These are phyloP conservation scores for Volvox reticuliferus DNA, from an alignment of 139 green algal genomes.

Conservation along the genomic window DNA sequence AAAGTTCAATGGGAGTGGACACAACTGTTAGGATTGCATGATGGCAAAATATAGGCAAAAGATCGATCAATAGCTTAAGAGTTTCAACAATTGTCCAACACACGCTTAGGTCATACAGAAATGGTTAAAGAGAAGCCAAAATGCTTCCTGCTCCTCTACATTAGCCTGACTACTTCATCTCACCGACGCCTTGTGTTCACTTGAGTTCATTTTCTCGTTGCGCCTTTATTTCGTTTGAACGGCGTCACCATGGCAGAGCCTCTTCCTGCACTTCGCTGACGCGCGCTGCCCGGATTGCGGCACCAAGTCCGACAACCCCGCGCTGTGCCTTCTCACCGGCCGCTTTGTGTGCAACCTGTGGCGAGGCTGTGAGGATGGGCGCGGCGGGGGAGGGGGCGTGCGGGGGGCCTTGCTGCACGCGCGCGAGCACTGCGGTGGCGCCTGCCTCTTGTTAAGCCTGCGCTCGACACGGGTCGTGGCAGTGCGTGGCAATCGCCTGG, in stretches of 20 bases:
- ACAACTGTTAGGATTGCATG: too few species aligned
- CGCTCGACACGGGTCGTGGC: conserved; percentile 48
- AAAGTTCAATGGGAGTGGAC: neutral
- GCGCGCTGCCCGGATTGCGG: conserved; percentile 40
- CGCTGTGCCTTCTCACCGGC: conserved; percentile 56
- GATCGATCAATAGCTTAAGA: too few species aligned
- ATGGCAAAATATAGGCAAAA: too few species aligned
- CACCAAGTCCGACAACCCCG: conserved; percentile 15
- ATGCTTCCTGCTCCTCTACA: too few species aligned
- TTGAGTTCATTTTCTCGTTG: too few species aligned
- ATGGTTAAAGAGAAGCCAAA: too few species aligned
- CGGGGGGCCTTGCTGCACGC: conserved; percentile 42
- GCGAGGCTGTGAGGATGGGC: conserved; percentile 43
- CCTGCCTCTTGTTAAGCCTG: conserved; percentile 50
- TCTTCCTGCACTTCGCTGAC: conserved; percentile 24
- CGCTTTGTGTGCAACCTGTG: conserved; percentile 45
- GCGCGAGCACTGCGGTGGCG: conserved; percentile 38
- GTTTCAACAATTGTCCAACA: too few species aligned
- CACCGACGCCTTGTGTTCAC: too few species aligned
- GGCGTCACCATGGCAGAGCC: neutral
- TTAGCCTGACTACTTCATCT: too few species aligned
- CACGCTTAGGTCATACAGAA: too few species aligned
- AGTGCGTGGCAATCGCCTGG: conserved; percentile 13
- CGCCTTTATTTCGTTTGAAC: too few species aligned
- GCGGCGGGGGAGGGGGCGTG: neutral